Evolutionary conservation across 2,329 filamentous ascomycete genomes (phyloP), one percentile per base, ranked within the genome.

Genomic region (Dothidotthia symphoricarpi): DNA sequence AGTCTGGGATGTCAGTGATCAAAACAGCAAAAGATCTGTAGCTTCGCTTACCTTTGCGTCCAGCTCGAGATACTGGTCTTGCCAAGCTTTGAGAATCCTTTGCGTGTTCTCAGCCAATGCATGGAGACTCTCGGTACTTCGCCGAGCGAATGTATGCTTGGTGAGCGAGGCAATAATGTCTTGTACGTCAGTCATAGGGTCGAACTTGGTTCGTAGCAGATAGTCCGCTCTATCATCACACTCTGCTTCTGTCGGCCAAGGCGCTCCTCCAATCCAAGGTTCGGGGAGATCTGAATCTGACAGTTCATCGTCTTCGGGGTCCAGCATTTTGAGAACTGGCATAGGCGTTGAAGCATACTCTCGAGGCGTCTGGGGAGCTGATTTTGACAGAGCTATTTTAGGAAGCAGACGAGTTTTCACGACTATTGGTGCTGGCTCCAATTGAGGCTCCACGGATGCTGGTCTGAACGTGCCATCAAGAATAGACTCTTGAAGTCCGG

Each of bases 51-150:
- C 64, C 24, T 53, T 53, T 30, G 61, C 72, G 39, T 80, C 76
- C n/a, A 81, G 66, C 36, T 67, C 66, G 16, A 80, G 60, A 49
- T 78, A 82, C 59, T 83, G 78, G 39, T 80, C 74, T 54, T 83
- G 80, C 66, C 78, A 76, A 27, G 69, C 59, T 49, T 72, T 71
- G 43, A 83, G 64, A 10, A 75, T 75, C 24, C 63, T 60, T 22
- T 74, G 73, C 1, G 74, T 73, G 50, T 81, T 79, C 17, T 71
- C 68, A 1, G 78, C 75, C n/a, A 80, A 62, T 2, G 68, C 65
- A 45, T 78, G 78, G 0, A 82, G 69, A 41, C 74, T 73, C n/a
- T 75, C 73, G 0, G 69, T 71, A 9, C 74, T 68, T 41, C 76
- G 69, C 26, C 63, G 58, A 4, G 64, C 58, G 4, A 67, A 63